Percentiles rank a stretch among this genome's conserved stretches.
Conservation (phyloP, 1,284 basidiomycete species). For the Exobasidium cylindrosporum region DNA sequence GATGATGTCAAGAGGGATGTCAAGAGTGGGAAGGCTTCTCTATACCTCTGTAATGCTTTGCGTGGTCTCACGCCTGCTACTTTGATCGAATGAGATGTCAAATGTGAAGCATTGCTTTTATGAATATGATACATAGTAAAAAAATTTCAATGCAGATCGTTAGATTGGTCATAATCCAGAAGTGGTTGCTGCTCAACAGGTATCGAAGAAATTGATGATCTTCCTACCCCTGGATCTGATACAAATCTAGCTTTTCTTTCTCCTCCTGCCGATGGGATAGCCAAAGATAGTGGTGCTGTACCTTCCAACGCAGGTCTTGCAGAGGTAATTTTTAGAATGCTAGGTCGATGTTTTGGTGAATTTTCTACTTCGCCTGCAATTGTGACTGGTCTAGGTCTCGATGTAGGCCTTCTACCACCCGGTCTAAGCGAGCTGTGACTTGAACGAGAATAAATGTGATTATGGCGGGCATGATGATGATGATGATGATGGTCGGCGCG, state of each 20-base stretch:
- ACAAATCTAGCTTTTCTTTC: too few relatives aligned
- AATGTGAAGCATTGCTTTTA: background rate
- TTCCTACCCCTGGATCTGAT: too few relatives aligned
- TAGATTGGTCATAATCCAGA: too few relatives aligned
- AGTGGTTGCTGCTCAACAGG: too few relatives aligned
- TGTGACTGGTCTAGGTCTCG: background rate
- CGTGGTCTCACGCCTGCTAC: background rate
- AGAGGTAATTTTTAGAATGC: background rate
- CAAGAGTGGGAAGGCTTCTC: background rate
- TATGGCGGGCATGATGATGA: conserved; percentile 3
- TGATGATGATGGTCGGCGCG: conserved; percentile 11
- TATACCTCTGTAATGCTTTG: conserved; percentile 12
- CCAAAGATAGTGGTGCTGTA: too few relatives aligned
- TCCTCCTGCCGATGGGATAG: too few relatives aligned
- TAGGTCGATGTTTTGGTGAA: background rate
- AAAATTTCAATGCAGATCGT: too few relatives aligned
- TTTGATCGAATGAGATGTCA: too few relatives aligned
- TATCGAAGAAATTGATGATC: too few relatives aligned
- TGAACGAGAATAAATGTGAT: background rate
- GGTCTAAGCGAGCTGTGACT: background rate
- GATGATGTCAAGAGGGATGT: background rate
- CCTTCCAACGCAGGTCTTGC: too few relatives aligned
- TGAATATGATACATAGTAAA: background rate
- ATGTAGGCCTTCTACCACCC: background rate
- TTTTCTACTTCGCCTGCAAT: background rate